Base-by-base conservation (phyloP, 2,329 filamentous ascomycete species). In the Ceratocystis alfenasii region DNA sequence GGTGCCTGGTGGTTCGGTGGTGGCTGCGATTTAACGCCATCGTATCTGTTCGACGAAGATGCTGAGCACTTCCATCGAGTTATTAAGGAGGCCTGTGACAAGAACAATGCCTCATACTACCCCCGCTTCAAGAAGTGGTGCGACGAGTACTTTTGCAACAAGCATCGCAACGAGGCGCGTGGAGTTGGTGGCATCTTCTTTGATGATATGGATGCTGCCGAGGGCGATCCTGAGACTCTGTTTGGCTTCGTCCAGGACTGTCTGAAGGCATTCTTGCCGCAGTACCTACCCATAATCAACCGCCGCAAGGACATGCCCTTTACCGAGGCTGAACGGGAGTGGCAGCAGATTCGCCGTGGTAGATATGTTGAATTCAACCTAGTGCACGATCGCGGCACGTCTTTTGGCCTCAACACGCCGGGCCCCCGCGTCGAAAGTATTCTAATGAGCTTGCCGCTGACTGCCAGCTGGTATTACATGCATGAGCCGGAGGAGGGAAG, bases 341-440 rank as follows among this genome's bases (percentile, higher is more conserved):
- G 94, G 94, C 94, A 99, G 78, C 94, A 97, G 78, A 81, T 99
- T 69, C 83, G 94, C 62, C 81, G 94, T 70, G 94, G 94, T n/a
- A 83, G 91, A 72, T 99, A 99, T 74, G 94, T 99, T 69, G 94
- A 99, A 77, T 99, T 99, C 77, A 99, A 99, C 77, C 82, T 99
- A 46, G 90, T 99, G 66, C 92, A 99, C 76, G 94, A 99, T 77
- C 85, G 94, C 30, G 94, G 94, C 2, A 99, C 94, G 1, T 87
- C 89, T 6, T 99, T 99, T 75, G 94, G 94, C 1, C 78, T 99
- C 69, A 94, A 94, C 73, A 96, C 93, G 0, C 94, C 94, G 0
- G 90, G 90, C 53, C 88, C 92, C 5, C 83, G 94, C 68, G 86
- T 99, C 2, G 94, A 99, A 80, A 96, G 92, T 75, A 99, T 99